phyloP scores from a whole-genome alignment of 345 rosid species.

The Bruguiera parviflora region DNA sequence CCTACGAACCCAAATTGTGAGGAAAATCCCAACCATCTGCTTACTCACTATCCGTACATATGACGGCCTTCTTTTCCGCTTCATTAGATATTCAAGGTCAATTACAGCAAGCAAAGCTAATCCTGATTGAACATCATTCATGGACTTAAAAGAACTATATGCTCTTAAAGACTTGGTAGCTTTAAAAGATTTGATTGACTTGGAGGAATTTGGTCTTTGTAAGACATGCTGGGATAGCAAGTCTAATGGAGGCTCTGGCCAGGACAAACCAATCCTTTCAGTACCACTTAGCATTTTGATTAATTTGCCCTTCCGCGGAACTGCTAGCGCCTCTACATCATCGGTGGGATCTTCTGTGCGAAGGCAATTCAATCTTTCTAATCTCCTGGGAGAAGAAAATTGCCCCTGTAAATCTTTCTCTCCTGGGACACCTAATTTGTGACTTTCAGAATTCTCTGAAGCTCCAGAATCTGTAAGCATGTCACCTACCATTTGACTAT shows the following conservation, averaged over 20 bases:
- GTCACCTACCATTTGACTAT: conserved; percentile 9
- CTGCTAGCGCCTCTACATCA: conserved; percentile 15
- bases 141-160: conserved; percentile 60
- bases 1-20: conserved; percentile 84
- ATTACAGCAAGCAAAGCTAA: conserved; percentile 58
- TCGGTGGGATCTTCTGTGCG: conserved; percentile 33
- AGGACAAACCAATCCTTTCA: conserved; percentile 72
- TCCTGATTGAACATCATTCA: conserved; percentile 37
- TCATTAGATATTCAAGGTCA: conserved; percentile 66
- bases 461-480: not conserved
- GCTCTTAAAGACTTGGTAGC: conserved; percentile 52
- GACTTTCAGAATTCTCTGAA: conserved; percentile 12
- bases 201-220: conserved; percentile 59
- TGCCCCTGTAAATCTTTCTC: conserved; percentile 51
- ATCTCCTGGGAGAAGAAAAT: conserved; percentile 53
- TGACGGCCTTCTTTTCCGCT: conserved; percentile 59
- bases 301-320: conserved; percentile 31
- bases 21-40: conserved; percentile 92
- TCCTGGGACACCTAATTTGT: conserved; percentile 26
- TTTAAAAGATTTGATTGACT: conserved; percentile 48
- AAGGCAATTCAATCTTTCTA: conserved; percentile 62
- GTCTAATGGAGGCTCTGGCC: conserved; percentile 88
- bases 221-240: conserved; percentile 56
- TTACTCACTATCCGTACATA: conserved; percentile 80
- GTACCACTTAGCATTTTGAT: conserved; percentile 61